These are phyloP conservation scores for Penicillium verhagenii DNA, from an alignment of 495 filamentous ascomycete genomes.

Conservation along the genomic window DNA sequence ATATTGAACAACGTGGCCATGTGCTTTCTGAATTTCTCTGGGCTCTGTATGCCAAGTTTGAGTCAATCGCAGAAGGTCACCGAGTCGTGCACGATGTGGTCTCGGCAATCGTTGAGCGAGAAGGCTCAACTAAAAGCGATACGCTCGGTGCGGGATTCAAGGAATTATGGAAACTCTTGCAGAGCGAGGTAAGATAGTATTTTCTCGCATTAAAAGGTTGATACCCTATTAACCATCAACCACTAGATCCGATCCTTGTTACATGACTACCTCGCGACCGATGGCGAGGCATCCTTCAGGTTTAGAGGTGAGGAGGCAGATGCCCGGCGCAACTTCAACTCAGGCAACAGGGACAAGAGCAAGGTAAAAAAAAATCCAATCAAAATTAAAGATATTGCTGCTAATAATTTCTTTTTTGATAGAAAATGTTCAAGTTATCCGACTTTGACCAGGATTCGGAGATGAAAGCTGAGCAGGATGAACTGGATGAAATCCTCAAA, in stretches of 20 bases:
- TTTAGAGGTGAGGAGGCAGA: constrained; percentile 46
- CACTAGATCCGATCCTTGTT: constrained; percentile 77
- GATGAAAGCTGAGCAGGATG: constrained; percentile 77
- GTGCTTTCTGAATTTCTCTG: constrained; percentile 86
- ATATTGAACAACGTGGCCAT: constrained; percentile 70
- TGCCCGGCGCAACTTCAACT: constrained; percentile 56
- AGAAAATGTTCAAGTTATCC: constrained; percentile 85
- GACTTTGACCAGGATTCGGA: constrained; percentile 77
- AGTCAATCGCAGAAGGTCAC: constrained; percentile 94
- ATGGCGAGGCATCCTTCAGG: constrained; percentile 63
- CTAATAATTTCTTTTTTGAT: constrained; percentile 20
- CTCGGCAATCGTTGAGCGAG: constrained; percentile 73
- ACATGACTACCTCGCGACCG: constrained; percentile 96
- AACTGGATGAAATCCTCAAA: constrained; percentile 84
- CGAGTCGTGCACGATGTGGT: constrained; percentile 91
- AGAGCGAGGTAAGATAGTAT: constrained; percentile 65
- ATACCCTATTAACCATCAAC: constrained; percentile 34
- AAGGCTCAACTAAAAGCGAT: constrained; percentile 55
- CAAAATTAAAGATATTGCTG: background rate
- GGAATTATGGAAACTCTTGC: constrained; percentile 90
- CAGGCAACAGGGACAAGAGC: constrained; percentile 64
- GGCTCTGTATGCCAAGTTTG: constrained; percentile 94
- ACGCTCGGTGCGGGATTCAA: constrained; percentile 76
- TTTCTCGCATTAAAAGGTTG: background rate
- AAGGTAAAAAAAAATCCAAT: constrained; percentile 48